phyloP scores from a whole-genome alignment of 75 land plant genomes.

The Selaginella tamariscina region DNA sequence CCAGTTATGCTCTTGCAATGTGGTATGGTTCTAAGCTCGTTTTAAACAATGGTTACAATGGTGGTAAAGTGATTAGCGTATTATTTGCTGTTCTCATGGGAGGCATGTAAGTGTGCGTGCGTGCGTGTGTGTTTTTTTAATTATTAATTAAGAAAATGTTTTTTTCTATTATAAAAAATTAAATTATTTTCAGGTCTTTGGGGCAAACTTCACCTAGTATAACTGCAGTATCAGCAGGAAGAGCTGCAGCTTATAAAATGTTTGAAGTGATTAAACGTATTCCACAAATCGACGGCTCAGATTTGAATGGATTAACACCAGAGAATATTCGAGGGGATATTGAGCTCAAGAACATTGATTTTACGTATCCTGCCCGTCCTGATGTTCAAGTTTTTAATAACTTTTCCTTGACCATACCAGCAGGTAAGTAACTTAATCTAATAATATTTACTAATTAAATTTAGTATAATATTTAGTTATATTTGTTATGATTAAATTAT shows the following conservation, averaged over 20 bases:
- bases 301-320: neutral
- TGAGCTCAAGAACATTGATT: conserved; percentile 1
- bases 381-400: neutral
- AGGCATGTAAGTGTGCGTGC: neutral
- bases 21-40: conserved; percentile 10
- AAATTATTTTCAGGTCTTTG: conserved; percentile 2
- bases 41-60: neutral
- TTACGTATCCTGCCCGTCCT: conserved; percentile 2
- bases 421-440: no score
- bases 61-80: neutral
- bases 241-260: conserved; percentile 9
- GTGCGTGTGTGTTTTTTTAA: neutral
- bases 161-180: neutral
- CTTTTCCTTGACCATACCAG: conserved; percentile 2
- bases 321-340: neutral
- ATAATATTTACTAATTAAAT: no score
- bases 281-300: neutral
- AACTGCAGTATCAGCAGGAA: neutral
- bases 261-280: neutral
- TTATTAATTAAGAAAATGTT: neutral
- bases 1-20: conserved; percentile 4
- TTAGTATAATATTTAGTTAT: no score
- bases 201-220: conserved; percentile 6
- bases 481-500: no score
- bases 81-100: conserved; percentile 9